Base-by-base conservation (phyloP, 805 yeast species). In the Lachancea quebecensis region DNA sequence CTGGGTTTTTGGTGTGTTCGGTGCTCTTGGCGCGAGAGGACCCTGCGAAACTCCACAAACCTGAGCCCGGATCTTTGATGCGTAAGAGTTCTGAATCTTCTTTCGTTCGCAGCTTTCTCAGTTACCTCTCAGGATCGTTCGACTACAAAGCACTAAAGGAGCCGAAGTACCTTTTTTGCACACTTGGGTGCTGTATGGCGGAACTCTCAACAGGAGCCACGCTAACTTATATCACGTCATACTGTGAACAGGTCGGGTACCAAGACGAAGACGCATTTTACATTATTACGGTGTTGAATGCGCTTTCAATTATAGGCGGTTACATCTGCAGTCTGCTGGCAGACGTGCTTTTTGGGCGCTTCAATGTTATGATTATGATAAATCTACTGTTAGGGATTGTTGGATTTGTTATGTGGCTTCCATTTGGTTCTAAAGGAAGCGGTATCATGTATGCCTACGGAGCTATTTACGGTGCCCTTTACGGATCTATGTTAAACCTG, bases 401-500 rank as follows among this genome's bases (percentile, higher is more conserved):
- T 30, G 63, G 60, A 15, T 55, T 70, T 32, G 59, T 58, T 1
- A 49, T 72, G 12, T 75, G 78, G 78, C 60, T 64, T 30, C 75
- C 70, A 18, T 70, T 59, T 50, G 78, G 69, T 16, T 52, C 50
- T 49, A 62, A 50, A 43, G 49, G 54, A 11, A 64, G 52, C 15
- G 72, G 58, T 10, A 70, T 71, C 8, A 58, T 64, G 39, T 72
- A 66, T 57, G 73, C 70, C 2, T 79, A 75, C 56, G 69, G 44
- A 59, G 69, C 46, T 60, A 68, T 74, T 4, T 78, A 73, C 57
- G 85, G 85, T 0, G 71, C 79, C 42, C 66, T 73, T 41, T 70
- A 80, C 3, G 77, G 82, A 2, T 72, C 83, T 0, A 73, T 78
- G 5, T 63, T 79, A 39, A 71, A 82, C 4, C 56, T 79, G 37